Evolutionary conservation across 2,329 filamentous ascomycete species (phyloP).

Genomic region (Fusarium musae): DNA sequence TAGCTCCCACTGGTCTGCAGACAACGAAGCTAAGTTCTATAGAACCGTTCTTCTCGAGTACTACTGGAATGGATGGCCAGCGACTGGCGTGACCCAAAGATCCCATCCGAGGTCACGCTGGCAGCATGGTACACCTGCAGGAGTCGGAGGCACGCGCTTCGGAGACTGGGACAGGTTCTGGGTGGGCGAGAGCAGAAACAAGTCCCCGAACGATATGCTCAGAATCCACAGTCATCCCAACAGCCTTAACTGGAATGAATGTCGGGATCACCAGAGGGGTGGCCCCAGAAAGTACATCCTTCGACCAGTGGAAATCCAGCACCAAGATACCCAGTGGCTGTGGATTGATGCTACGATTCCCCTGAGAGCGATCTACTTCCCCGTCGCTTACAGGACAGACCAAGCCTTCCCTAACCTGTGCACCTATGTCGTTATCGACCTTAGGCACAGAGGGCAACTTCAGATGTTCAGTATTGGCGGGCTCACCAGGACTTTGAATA

Average conservation of each 20-base stretch:
- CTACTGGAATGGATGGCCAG: slow-evolving; percentile 4
- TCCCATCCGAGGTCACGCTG: background rate
- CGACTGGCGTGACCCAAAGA: background rate
- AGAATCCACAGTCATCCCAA: background rate
- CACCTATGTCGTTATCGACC: slow-evolving; percentile 20
- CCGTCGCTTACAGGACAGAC: background rate
- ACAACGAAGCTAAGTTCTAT: background rate
- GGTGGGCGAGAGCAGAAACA: slow-evolving; percentile 1
- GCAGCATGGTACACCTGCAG: fast-evolving
- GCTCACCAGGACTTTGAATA: fast-evolving
- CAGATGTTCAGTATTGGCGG: background rate
- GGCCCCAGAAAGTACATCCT: slow-evolving; percentile 13
- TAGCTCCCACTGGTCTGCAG: background rate
- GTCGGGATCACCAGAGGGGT: background rate
- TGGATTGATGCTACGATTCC: slow-evolving; percentile 20
- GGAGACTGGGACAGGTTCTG: slow-evolving; percentile 12
- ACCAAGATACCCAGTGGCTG: background rate
- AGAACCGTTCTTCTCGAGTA: background rate
- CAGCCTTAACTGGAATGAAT: slow-evolving; percentile 17
- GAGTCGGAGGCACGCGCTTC: fast-evolving
- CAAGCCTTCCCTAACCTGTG: background rate
- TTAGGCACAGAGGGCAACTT: background rate
- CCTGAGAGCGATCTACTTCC: slow-evolving; percentile 10
- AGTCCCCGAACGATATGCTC: background rate
- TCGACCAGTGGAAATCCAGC: background rate